phyloP scores from a whole-genome alignment of 1,139 yeast genomes.

The Lodderomyces parapsilosis region DNA sequence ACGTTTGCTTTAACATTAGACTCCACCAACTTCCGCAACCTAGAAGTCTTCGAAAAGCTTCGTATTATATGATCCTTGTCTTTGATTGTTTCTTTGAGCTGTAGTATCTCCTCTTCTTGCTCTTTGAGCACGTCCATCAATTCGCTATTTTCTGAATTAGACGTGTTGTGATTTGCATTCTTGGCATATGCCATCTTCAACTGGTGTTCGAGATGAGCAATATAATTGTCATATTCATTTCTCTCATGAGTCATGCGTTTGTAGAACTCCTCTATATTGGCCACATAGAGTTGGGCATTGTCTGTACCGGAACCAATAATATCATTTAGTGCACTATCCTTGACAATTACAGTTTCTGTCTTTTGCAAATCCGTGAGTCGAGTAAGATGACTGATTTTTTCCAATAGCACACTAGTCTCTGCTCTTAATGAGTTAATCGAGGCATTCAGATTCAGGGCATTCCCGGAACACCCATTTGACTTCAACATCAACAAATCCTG shows the following conservation, averaged over 20 bases:
- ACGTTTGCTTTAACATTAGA: slow-evolving; percentile 18
- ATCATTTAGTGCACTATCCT: slow-evolving; percentile 55
- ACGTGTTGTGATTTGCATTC: slow-evolving; percentile 17
- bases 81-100: slow-evolving; percentile 58
- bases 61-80: slow-evolving; percentile 77
- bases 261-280: slow-evolving; percentile 48
- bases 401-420: slow-evolving; percentile 60
- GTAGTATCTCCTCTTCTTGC: slow-evolving; percentile 69
- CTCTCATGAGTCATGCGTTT: slow-evolving; percentile 47
- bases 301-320: slow-evolving; percentile 39
- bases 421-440: slow-evolving; percentile 38
- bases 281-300: slow-evolving; percentile 37
- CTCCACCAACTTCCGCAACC: slow-evolving; percentile 49
- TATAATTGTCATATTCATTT: slow-evolving; percentile 65
- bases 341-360: slow-evolving; percentile 53
- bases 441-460: neutral
- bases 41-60: slow-evolving; percentile 63
- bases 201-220: slow-evolving; percentile 59
- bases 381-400: slow-evolving; percentile 66
- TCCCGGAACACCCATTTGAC: neutral
- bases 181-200: slow-evolving; percentile 26
- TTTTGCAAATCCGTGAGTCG: slow-evolving; percentile 59
- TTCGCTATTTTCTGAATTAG: neutral
- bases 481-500: slow-evolving; percentile 36
- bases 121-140: slow-evolving; percentile 40